Conservation (phyloP, 176 grass and related monocot species). For the Zoysia japonica region DNA sequence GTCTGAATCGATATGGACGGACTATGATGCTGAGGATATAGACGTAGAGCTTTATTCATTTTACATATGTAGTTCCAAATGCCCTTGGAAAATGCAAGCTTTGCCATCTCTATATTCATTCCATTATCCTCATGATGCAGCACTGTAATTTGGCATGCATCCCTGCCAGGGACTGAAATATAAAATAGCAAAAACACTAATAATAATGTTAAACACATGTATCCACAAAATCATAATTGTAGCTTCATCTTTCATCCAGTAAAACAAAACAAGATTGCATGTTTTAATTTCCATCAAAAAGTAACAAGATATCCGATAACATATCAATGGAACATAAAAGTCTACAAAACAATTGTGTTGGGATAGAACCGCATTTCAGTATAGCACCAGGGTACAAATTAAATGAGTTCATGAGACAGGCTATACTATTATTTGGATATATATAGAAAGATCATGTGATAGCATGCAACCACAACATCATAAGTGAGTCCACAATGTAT, state of each 20-base stretch:
- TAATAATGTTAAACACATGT: constrained; percentile 12
- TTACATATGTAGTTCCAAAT: constrained; percentile 97
- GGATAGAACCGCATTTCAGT: neutral
- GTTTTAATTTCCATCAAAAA: neutral
- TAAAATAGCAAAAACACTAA: constrained; percentile 12
- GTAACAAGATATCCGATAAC: neutral
- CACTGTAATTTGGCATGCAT: constrained; percentile 85
- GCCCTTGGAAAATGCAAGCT: constrained; percentile 92
- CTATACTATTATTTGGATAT: neutral
- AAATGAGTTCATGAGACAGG: neutral
- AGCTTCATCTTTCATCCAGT: neutral
- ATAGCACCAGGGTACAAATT: neutral
- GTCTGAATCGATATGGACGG: constrained; percentile 51
- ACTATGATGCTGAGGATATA: constrained; percentile 50
- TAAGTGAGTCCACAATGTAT: neutral
- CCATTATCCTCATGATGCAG: constrained; percentile 90
- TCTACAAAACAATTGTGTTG: neutral
- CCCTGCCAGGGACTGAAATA: constrained; percentile 70
- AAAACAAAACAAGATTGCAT: neutral
- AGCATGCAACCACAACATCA: neutral
- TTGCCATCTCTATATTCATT: constrained; percentile 94
- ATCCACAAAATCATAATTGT: neutral
- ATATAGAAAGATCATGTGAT: neutral
- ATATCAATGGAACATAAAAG: neutral
- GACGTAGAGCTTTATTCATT: constrained; percentile 83